Evolutionary conservation across 2,329 filamentous ascomycete genomes (phyloP), one percentile per base, ranked within the genome.

Genomic region (Sordariomycetes sp.): DNA sequence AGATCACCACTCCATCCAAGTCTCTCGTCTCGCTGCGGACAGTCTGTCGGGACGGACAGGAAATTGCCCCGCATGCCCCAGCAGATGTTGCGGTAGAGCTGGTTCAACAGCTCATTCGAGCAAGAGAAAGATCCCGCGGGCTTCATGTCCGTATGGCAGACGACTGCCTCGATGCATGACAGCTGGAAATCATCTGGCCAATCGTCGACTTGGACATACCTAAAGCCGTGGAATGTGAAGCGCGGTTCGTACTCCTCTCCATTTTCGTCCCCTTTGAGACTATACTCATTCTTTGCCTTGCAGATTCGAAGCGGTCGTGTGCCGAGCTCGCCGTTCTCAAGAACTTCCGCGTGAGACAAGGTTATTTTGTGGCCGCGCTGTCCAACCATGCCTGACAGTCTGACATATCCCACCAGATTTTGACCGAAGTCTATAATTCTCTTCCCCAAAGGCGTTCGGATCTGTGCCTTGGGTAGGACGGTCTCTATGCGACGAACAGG

Each of bases 21-120:
- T 20, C 30, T 32, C 16, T 32, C 30, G 20, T 32, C 30, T 19
- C 30, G 30, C 30, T 32, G 30, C 12, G 30, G 30, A 23, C 30
- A 32, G 12, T 32, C 30, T 11, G 30, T 32, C 11, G 30, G 30
- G 11, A 32, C 30, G 12, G 30, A 32, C n/a, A 32, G 12, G 20
- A 32, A 32, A 15, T 32, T 32, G 3, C 30, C 30, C 12, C 20
- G 20, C 30, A 32, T 32, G n/a, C 30, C 16, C 30, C 30, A 32
- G 20, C 17, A n/a, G 20, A 32, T 32, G 6, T 32, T 32, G n/a
- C 23, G 16, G 12, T 32, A 32, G 6, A 32, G 18, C 30, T 32
- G n/a, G 30, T 32, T 32, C 7, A 32, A 12, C 9, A 32, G 30
- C 8, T 12, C 8, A 21, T 32, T 20, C 8, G 30, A 32, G 16